phyloP scores from a whole-genome alignment of 2,329 filamentous ascomycete genomes.

The Decorospora gaudefroyi region DNA sequence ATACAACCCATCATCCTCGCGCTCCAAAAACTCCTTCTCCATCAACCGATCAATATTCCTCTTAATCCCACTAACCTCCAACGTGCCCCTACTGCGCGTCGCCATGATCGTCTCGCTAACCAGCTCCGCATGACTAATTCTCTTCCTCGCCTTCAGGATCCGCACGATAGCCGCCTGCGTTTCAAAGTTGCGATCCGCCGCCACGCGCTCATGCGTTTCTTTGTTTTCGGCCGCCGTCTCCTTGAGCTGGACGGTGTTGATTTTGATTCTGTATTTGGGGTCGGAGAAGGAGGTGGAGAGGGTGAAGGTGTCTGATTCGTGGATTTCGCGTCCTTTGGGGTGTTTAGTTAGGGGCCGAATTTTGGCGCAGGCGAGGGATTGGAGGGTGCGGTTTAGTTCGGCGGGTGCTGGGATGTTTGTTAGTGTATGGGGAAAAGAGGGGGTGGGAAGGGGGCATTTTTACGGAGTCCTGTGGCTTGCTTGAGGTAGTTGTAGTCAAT shows the following conservation, averaged over 20 bases:
- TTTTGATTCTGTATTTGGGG: constrained; percentile 88
- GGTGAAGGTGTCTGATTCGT: constrained; percentile 76
- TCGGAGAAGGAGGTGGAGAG: constrained; percentile 79
- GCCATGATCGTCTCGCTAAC: constrained; percentile 91
- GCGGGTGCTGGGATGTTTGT: constrained; percentile 60
- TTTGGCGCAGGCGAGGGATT: constrained; percentile 92
- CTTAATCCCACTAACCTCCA: constrained; percentile 90
- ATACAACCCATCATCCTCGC: constrained; percentile 50
- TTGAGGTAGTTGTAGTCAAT: constrained; percentile 78
- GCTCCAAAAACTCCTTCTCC: constrained; percentile 48
- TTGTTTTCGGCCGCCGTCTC: constrained; percentile 96
- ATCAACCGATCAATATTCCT: constrained; percentile 88
- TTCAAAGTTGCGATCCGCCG: constrained; percentile 89
- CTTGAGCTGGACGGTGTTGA: constrained; percentile 97
- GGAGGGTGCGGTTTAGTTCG: constrained; percentile 86
- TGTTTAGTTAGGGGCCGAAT: constrained; percentile 81
- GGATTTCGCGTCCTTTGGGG: constrained; percentile 82
- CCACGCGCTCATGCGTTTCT: constrained; percentile 87
- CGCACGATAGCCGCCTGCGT: constrained; percentile 95
- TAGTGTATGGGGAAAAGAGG: too few relatives aligned
- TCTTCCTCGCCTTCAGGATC: constrained; percentile 95
- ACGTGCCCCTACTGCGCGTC: constrained; percentile 81
- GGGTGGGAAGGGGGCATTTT: constrained; percentile 26
- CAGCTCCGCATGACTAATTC: constrained; percentile 81
- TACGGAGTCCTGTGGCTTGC: constrained; percentile 71